Evolutionary conservation across 1,284 basidiomycete genomes (phyloP), one percentile per base, ranked within the genome.

Genomic region (Cryptococcus sp.): DNA sequence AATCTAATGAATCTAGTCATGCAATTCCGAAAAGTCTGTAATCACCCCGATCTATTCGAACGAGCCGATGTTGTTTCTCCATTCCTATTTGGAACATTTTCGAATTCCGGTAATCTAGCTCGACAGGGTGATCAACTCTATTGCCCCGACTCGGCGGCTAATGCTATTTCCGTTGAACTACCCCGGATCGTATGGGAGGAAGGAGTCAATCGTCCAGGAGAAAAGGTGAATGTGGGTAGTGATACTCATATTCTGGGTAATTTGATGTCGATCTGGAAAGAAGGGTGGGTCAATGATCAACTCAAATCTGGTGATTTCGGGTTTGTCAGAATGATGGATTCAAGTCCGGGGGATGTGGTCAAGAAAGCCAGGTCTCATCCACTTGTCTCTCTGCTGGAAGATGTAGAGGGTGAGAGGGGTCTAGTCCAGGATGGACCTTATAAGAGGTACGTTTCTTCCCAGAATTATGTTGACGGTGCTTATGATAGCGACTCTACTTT

Each of bases 11-110:
- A 98, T 76, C 81, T 99, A 57, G 94, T 98, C 59, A 99, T 99
- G 96, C 96, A 99, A 75, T 98, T 98, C 81, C 86, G 96, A 62
- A 99, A 99, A 80, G 91, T 98, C 58, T 98, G 94, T 81, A 98
- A 98, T 67, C 96, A 99, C 66, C 96, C 96, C 0, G 96, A 98
- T 72, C 81, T 99, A 41, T 98, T 99, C 68, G 93, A 98, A 73
- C 85, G 96, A 21, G 93, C 94, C 31, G 96, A 98, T 69, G 94
- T 98, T 31, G 82, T 86, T 11, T 88, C 93, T 1, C 93, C 96
- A 1, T 88, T 91, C 69, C 87, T 91, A 2, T 94, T 98, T 67
- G 84, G 86, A 48, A 78, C 80, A 11, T 98, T 89, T 70, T 88
- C 88, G 43, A 83, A 83, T 48, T 86, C 92, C 11, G 88, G 87